These are phyloP conservation scores for Maudiozyma humilis DNA, from an alignment of 1,139 yeast genomes.

Conservation along the genomic window DNA sequence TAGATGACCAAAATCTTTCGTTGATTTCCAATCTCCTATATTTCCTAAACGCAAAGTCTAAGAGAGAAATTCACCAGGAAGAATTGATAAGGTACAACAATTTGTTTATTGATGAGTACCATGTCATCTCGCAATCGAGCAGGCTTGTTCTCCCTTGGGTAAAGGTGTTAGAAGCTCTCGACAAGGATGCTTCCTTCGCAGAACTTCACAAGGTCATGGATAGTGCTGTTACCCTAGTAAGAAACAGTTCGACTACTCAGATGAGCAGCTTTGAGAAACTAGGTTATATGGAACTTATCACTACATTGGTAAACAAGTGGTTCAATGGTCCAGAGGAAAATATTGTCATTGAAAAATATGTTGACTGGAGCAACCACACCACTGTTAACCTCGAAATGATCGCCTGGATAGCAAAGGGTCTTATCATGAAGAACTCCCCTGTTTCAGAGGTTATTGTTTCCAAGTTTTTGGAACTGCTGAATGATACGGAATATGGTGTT, in stretches of 20 bases:
- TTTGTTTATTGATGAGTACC: slow-evolving; percentile 14
- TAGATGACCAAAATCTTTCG: slow-evolving; percentile 26
- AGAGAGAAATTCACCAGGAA: slow-evolving; percentile 11
- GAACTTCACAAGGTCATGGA: slow-evolving; percentile 11
- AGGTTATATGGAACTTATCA: slow-evolving; percentile 51
- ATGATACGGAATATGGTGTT: slow-evolving; percentile 30
- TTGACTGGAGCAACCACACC: slow-evolving; percentile 15
- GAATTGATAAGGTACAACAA: slow-evolving; percentile 17
- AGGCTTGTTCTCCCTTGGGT: slow-evolving; percentile 42
- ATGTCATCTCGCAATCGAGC: slow-evolving; percentile 34
- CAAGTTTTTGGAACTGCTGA: slow-evolving; percentile 34
- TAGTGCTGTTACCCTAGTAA: slow-evolving; percentile 2
- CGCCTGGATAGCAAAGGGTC: slow-evolving; percentile 68
- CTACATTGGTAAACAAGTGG: slow-evolving; percentile 53
- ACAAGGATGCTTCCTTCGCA: slow-evolving; percentile 28
- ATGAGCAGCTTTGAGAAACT: slow-evolving; percentile 32
- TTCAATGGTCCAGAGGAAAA: slow-evolving; percentile 12
- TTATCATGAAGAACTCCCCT: slow-evolving; percentile 50
- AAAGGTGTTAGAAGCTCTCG: slow-evolving; percentile 46
- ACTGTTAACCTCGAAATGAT: slow-evolving; percentile 41
- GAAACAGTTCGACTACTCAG: neutral
- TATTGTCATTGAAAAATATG: slow-evolving; percentile 5
- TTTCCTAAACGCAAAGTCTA: slow-evolving; percentile 18
- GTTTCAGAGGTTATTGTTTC: slow-evolving; percentile 37
- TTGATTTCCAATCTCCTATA: slow-evolving; percentile 23